A percentile compares a stretch with the other conserved stretches of the same genome.
These are phyloP conservation scores for Backusella liffmaniae DNA, from an alignment of 192 early-diverging fungal species.

Conservation along the genomic window DNA sequence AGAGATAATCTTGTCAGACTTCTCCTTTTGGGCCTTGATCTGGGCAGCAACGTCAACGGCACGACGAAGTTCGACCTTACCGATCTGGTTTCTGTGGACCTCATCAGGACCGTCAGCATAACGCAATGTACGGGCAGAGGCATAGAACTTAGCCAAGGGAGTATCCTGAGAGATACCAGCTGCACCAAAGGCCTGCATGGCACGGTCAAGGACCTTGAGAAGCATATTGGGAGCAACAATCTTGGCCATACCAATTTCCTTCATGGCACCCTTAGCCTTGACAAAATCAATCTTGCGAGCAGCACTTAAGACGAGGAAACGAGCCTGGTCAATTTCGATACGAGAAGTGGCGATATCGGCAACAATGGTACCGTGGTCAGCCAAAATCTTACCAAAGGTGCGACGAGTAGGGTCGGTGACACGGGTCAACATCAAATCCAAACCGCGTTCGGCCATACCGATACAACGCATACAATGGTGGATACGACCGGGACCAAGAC, in stretches of 20 bases:
- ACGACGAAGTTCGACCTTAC: constrained; percentile 67
- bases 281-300: constrained; percentile 89
- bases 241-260: constrained; percentile 98
- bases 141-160: constrained; percentile 82
- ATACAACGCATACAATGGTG: constrained; percentile 98
- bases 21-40: constrained; percentile 17
- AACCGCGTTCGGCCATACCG: constrained; percentile 88
- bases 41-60: constrained; percentile 41
- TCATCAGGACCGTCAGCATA: constrained; percentile 81
- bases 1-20: constrained; percentile 9
- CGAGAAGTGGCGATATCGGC: constrained; percentile 83
- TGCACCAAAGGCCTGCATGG: constrained; percentile 93
- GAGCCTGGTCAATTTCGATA: constrained; percentile 89
- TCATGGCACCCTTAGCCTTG: constrained; percentile 85
- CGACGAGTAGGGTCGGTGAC: constrained; percentile 75
- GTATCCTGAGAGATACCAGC: constrained; percentile 88
- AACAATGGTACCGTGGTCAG: constrained; percentile 80
- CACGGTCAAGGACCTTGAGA: constrained; percentile 78
- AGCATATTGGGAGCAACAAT: constrained; percentile 75
- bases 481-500: constrained; percentile 95
- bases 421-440: constrained; percentile 83
- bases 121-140: constrained; percentile 75
- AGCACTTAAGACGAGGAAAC: constrained; percentile 90
- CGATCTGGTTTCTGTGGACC: constrained; percentile 70
- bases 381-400: constrained; percentile 86